Evolutionary conservation across 2,329 filamentous ascomycete genomes (phyloP).

Genomic region (Penicillium hordei): DNA sequence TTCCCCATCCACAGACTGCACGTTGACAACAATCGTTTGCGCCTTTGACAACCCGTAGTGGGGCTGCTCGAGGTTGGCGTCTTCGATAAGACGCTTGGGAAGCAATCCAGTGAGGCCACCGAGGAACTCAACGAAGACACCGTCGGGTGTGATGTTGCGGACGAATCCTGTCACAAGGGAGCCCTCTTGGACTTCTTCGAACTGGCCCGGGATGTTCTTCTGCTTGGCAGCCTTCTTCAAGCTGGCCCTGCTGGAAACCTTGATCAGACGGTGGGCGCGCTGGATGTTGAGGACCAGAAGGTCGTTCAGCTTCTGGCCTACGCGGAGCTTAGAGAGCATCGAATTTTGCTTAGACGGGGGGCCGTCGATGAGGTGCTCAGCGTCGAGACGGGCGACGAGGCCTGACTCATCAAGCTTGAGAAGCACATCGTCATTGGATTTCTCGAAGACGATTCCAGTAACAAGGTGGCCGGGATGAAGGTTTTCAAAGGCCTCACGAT

Average conservation of each 20-base stretch:
- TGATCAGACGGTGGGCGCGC: slow-evolving; percentile 70
- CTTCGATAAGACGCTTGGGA: slow-evolving; percentile 72
- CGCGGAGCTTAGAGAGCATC: slow-evolving; percentile 74
- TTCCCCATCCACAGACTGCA: slow-evolving; percentile 70
- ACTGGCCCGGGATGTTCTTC: slow-evolving; percentile 67
- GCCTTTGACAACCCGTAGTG: slow-evolving; percentile 77
- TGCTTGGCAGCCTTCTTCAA: slow-evolving; percentile 73
- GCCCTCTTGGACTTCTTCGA: slow-evolving; percentile 71
- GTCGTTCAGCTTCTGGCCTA: slow-evolving; percentile 78
- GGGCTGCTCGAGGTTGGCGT: slow-evolving; percentile 65
- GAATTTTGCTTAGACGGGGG: slow-evolving; percentile 74
- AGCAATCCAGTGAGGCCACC: slow-evolving; percentile 74
- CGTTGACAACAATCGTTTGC: slow-evolving; percentile 71
- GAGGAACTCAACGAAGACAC: slow-evolving; percentile 85
- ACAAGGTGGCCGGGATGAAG: slow-evolving; percentile 73
- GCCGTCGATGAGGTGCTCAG: slow-evolving; percentile 82
- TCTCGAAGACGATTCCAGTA: slow-evolving; percentile 76
- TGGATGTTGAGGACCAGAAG: slow-evolving; percentile 87
- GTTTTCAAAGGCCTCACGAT: slow-evolving; percentile 68
- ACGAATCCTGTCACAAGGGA: slow-evolving; percentile 74
- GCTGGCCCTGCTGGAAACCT: slow-evolving; percentile 78
- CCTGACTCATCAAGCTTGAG: slow-evolving; percentile 73
- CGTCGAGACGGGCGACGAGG: slow-evolving; percentile 73
- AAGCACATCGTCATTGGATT: slow-evolving; percentile 71
- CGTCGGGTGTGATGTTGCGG: slow-evolving; percentile 76